Conservation (phyloP, 2,329 filamentous ascomycete species). For the Epicoccum nigrum region DNA sequence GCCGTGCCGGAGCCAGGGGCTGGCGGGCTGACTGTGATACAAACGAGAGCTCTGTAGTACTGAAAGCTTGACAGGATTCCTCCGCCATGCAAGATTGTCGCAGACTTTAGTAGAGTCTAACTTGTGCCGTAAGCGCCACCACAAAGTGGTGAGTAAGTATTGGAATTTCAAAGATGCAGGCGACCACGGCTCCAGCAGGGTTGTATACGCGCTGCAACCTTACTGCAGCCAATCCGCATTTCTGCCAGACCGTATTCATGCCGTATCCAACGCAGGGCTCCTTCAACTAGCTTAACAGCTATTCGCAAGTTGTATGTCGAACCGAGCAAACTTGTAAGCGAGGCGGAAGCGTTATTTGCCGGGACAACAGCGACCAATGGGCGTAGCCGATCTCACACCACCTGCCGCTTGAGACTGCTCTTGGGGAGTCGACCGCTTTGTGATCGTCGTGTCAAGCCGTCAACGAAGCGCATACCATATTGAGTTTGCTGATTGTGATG, state of each 20-base stretch:
- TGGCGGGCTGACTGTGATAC: slow-evolving; percentile 15
- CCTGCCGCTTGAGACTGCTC: slow-evolving; percentile 2
- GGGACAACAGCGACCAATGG: slow-evolving; percentile 2
- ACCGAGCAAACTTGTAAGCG: slow-evolving; percentile 11
- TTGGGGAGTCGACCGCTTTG: not conserved
- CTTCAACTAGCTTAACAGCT: not conserved
- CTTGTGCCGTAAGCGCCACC: no score
- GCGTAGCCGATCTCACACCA: slow-evolving; percentile 1
- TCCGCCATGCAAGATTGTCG: no score
- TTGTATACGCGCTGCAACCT: not conserved
- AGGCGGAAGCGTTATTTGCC: slow-evolving; percentile 7
- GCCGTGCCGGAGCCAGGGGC: slow-evolving; percentile 8
- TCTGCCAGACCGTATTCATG: not conserved
- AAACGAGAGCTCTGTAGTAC: not conserved
- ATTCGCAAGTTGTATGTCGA: slow-evolving; percentile 9
- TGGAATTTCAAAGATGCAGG: not conserved
- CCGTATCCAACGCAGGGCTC: not conserved
- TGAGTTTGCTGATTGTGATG: not conserved
- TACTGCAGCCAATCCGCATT: not conserved
- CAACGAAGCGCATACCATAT: not conserved
- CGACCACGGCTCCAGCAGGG: not conserved
- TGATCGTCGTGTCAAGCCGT: slow-evolving; percentile 1
- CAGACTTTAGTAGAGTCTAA: no score
- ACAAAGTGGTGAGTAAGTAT: no score
- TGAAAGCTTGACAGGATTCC: not conserved